Percentiles rank a stretch among this genome's conserved stretches.
Conservation (phyloP, 1,139 yeast species). For the Kodamaea alishanica region DNA sequence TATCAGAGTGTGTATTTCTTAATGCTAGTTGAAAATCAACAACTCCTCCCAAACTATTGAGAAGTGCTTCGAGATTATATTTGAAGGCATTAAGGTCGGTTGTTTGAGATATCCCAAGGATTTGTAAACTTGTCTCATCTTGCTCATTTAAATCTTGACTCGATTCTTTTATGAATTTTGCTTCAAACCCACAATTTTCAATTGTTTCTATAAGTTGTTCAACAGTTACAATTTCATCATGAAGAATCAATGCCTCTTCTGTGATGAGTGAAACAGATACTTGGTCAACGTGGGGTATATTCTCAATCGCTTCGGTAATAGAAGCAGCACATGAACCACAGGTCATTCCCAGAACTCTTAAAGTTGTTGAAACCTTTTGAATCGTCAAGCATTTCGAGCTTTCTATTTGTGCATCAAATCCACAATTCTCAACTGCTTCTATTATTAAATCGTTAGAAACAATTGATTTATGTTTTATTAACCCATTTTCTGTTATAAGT, state of each 20-base stretch:
- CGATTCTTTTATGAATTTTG: constrained; percentile 11
- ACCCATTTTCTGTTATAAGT: constrained; percentile 69
- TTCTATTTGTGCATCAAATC: constrained; percentile 56
- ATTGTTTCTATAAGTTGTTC: constrained; percentile 19
- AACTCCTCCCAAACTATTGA: constrained; percentile 32
- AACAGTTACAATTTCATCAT: constrained; percentile 13
- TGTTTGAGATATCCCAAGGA: constrained; percentile 28
- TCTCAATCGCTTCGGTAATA: constrained; percentile 24
- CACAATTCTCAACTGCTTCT: constrained; percentile 65
- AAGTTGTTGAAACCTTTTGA: neutral
- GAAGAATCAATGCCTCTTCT: constrained; percentile 32
- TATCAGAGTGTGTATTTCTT: constrained; percentile 10
- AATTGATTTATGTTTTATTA: constrained; percentile 41
- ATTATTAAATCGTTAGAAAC: constrained; percentile 35
- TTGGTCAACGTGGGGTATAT: constrained; percentile 21
- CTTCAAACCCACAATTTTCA: constrained; percentile 40
- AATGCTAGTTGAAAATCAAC: constrained; percentile 21
- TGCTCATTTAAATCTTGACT: constrained; percentile 12
- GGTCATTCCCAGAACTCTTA: constrained; percentile 31
- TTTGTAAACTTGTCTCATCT: constrained; percentile 27
- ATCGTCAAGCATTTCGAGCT: constrained; percentile 4
- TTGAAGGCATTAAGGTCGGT: constrained; percentile 29
- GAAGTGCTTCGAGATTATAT: constrained; percentile 40
- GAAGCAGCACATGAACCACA: constrained; percentile 37
- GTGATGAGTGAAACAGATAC: constrained; percentile 35